Conservation (phyloP, 805 yeast species). For the Yarrowia porcina region DNA sequence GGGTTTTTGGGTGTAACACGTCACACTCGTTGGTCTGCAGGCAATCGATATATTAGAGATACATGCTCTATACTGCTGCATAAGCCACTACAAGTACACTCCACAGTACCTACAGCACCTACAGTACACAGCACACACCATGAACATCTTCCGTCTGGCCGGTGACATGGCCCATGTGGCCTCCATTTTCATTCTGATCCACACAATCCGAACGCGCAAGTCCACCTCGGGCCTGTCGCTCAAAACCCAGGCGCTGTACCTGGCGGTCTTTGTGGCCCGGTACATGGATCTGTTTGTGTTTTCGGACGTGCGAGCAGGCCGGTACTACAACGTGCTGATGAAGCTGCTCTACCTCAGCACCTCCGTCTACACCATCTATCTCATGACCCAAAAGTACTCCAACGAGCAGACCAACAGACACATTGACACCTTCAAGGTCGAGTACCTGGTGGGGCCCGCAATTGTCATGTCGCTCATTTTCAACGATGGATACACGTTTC, state of each 20-base stretch:
- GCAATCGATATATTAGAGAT: background rate
- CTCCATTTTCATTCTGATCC: constrained; percentile 71
- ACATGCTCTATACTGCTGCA: too few relatives aligned
- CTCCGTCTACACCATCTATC: constrained; percentile 67
- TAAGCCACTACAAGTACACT: background rate
- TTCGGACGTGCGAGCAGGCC: constrained; percentile 39
- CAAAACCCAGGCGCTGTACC: constrained; percentile 82
- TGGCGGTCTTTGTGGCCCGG: constrained; percentile 66
- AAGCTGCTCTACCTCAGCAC: constrained; percentile 76
- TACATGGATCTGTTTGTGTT: constrained; percentile 59
- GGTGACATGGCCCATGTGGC: constrained; percentile 85
- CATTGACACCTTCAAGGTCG: constrained; percentile 71
- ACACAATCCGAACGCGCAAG: constrained; percentile 58
- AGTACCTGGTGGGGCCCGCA: constrained; percentile 65
- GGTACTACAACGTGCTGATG: constrained; percentile 67
- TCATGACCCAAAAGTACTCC: constrained; percentile 63
- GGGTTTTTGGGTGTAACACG: constrained; percentile 1
- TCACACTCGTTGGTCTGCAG: background rate
- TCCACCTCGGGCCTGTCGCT: constrained; percentile 82
- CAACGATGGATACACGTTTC: constrained; percentile 57
- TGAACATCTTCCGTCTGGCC: constrained; percentile 25
- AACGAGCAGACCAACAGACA: constrained; percentile 50
- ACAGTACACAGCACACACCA: too few relatives aligned
- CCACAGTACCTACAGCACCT: too few relatives aligned
- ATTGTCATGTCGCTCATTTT: constrained; percentile 57